phyloP scores from a whole-genome alignment of 495 filamentous ascomycete genomes.

The Cryomyces antarcticus region DNA sequence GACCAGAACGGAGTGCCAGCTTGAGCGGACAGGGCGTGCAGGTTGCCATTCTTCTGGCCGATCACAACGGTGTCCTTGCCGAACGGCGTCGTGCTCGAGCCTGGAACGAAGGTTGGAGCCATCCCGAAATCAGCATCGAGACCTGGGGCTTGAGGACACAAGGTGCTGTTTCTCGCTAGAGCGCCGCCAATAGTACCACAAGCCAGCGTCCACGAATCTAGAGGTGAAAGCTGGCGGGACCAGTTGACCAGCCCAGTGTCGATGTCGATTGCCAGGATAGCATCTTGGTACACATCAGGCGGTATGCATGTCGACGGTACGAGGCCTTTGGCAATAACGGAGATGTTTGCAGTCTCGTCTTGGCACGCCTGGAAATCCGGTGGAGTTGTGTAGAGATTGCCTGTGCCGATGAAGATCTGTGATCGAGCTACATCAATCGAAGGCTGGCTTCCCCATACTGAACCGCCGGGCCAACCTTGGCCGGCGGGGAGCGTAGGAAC shows the following conservation, averaged over 20 bases:
- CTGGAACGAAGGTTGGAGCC: slow-evolving; percentile 20
- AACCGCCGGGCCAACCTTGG: slow-evolving; percentile 15
- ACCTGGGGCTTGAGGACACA: slow-evolving; percentile 18
- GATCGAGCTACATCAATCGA: slow-evolving; percentile 15
- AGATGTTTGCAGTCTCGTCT: slow-evolving; percentile 2
- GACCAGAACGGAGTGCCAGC: slow-evolving; percentile 17
- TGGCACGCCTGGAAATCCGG: slow-evolving; percentile 8
- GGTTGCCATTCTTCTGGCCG: slow-evolving; percentile 22
- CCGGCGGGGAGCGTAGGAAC: not conserved
- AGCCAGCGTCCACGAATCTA: not conserved
- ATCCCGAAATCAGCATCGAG: slow-evolving; percentile 24
- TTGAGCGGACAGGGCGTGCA: slow-evolving; percentile 17
- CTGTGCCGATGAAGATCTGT: slow-evolving; percentile 23
- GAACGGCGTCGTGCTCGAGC: not conserved
- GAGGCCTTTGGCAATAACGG: not conserved
- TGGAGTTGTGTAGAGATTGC: slow-evolving; percentile 17
- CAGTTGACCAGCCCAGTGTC: not conserved
- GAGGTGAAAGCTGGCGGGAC: not conserved
- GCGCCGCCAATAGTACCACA: not conserved
- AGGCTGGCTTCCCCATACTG: slow-evolving; percentile 23
- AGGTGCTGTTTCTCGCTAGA: slow-evolving; percentile 4
- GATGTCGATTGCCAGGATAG: not conserved
- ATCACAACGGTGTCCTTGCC: slow-evolving; percentile 16
- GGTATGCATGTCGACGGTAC: not conserved
- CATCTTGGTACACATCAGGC: not conserved